phyloP scores from a whole-genome alignment of 805 yeast genomes.

The Suhomyces emberorum region DNA sequence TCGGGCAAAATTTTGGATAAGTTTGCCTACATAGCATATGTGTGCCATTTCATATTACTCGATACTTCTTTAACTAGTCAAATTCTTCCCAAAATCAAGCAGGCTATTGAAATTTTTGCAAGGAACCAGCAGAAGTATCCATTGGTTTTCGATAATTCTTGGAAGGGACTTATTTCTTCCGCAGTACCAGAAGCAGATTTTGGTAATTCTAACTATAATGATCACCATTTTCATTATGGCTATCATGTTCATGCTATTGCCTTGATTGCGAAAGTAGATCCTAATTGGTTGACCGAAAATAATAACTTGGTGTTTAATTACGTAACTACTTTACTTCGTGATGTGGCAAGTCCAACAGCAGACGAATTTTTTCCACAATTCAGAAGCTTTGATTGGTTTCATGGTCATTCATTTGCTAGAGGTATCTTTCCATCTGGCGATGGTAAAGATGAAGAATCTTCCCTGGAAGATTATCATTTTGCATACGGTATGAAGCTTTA shows the following conservation, averaged over 20 bases:
- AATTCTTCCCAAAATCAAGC: slow-evolving; percentile 57
- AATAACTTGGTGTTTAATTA: slow-evolving; percentile 41
- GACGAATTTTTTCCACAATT: slow-evolving; percentile 63
- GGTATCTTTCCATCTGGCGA: slow-evolving; percentile 69
- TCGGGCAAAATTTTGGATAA: slow-evolving; percentile 87
- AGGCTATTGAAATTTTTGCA: slow-evolving; percentile 68
- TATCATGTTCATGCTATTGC: slow-evolving; percentile 74
- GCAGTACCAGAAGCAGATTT: slow-evolving; percentile 65
- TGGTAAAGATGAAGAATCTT: slow-evolving; percentile 74
- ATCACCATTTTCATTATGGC: slow-evolving; percentile 76
- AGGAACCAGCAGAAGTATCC: slow-evolving; percentile 68
- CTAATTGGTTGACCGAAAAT: slow-evolving; percentile 29
- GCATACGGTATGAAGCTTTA: slow-evolving; percentile 65
- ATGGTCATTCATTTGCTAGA: slow-evolving; percentile 78
- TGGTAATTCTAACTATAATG: slow-evolving; percentile 69
- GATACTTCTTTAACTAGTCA: slow-evolving; percentile 50
- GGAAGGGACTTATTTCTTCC: slow-evolving; percentile 76
- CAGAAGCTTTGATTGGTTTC: slow-evolving; percentile 70
- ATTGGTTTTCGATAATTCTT: slow-evolving; percentile 70
- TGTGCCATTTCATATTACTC: slow-evolving; percentile 60
- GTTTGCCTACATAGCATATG: slow-evolving; percentile 82
- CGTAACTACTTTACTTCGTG: slow-evolving; percentile 60
- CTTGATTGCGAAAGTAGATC: slow-evolving; percentile 54
- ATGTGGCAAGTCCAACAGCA: slow-evolving; percentile 57
- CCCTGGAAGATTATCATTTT: slow-evolving; percentile 72